Conservation (phyloP, 192 early-diverging fungal species). For the Bifiguratus adelaidae region DNA sequence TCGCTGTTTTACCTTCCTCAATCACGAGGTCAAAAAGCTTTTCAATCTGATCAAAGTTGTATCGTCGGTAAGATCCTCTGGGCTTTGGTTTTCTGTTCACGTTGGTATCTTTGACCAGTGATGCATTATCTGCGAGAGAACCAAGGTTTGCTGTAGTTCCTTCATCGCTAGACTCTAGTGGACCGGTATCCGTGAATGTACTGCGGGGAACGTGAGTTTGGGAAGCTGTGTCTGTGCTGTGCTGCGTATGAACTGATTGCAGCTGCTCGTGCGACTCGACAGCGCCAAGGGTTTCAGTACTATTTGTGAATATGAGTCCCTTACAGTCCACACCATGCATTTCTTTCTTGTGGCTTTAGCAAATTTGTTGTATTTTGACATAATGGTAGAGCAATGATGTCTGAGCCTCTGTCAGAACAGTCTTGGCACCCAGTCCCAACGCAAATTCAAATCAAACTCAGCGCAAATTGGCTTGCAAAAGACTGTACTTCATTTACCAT, state of each 20-base stretch:
- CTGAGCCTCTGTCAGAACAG: too few relatives aligned
- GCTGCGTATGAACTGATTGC: neutral
- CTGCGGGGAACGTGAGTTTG: neutral
- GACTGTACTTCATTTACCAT: too few relatives aligned
- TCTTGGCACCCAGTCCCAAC: too few relatives aligned
- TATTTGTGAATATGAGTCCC: neutral
- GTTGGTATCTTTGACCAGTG: neutral
- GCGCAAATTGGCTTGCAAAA: too few relatives aligned
- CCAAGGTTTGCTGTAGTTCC: neutral
- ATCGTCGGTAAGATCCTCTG: neutral
- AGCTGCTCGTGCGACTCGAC: neutral
- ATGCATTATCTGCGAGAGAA: neutral
- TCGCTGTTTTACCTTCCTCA: conserved; percentile 7
- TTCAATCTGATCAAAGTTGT: neutral
- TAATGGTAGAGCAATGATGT: too few relatives aligned
- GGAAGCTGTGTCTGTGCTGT: neutral
- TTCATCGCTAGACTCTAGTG: neutral
- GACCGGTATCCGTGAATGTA: neutral
- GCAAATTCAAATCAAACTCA: too few relatives aligned
- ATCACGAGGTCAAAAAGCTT: conserved; percentile 10
- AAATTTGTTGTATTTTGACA: neutral
- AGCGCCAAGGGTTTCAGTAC: neutral
- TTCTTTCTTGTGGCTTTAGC: neutral
- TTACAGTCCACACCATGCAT: neutral
- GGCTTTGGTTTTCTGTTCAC: neutral